Evolutionary conservation across 768 basidiomycete genomes (phyloP).

Genomic region (Naganishia kalamii): DNA sequence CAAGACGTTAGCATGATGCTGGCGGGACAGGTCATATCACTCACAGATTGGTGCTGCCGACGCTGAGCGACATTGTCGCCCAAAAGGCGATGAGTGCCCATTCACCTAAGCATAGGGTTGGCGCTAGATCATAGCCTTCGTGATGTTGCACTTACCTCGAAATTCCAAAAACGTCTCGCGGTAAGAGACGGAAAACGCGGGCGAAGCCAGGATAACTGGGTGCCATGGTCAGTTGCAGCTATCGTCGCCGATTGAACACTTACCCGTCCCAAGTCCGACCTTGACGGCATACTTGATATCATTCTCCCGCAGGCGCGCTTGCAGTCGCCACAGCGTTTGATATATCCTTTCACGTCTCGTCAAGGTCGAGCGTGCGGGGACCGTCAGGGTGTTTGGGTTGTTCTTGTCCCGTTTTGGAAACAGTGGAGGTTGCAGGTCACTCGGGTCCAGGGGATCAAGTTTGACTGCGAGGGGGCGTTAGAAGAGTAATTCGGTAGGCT

Average conservation of each 20-base stretch:
- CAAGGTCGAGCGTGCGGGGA: slow-evolving; percentile 61
- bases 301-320: slow-evolving; percentile 60
- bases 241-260: slow-evolving; percentile 7
- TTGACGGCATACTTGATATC: slow-evolving; percentile 84
- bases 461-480: slow-evolving; percentile 30
- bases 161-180: slow-evolving; percentile 72
- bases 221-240: not conserved
- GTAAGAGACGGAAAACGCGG: slow-evolving; percentile 77
- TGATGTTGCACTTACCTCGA: slow-evolving; percentile 52
- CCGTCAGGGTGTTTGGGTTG: slow-evolving; percentile 78
- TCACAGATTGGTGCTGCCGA: slow-evolving; percentile 72
- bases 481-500: not conserved
- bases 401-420: slow-evolving; percentile 80
- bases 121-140: too few relatives aligned
- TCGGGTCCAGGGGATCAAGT: slow-evolving; percentile 46
- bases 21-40: not conserved
- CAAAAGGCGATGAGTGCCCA: slow-evolving; percentile 90
- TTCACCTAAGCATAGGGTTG: slow-evolving; percentile 50
- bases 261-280: slow-evolving; percentile 52
- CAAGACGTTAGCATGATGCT: not conserved
- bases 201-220: slow-evolving; percentile 71
- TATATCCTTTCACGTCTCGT: slow-evolving; percentile 59
- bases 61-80: slow-evolving; percentile 40
- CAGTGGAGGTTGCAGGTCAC: slow-evolving; percentile 53
- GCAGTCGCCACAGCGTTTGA: slow-evolving; percentile 67